Base-by-base conservation (phyloP, 345 rosid species). In the Rhodamnia argentea region DNA sequence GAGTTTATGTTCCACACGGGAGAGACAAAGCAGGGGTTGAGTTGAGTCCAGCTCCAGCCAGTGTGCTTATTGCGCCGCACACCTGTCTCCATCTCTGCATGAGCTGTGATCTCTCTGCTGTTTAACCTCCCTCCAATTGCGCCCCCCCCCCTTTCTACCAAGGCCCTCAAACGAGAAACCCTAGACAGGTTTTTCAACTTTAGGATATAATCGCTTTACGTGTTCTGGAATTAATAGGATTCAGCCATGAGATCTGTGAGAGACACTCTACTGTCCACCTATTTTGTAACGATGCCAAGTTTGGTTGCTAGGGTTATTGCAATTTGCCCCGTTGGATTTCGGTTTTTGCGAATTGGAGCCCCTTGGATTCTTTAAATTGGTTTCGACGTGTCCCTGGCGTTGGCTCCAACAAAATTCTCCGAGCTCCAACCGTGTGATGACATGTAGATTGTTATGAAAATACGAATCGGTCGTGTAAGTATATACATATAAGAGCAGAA, bases 61-160 rank as follows among this genome's bases (percentile, higher is more conserved):
- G 52, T 51, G 52, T 18, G 47, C 24, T 9, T 22, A 37, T 70
- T 2, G 47, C 13, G 44, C 78, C 24, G 9, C 15, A 27, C 59
- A 83, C 24, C 84, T 83, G 84, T 83, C 60, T 83, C 84, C 84
- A 83, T 52, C 59, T 27, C 15, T 83, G 37, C 44, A 29, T 83
- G 55, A 52, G 84, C 84, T 83, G 84, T 83, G 47, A 37, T 37
- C 81, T 37, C 81, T 37, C 47, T 18, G 81, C 47, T 10, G 24
- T 18, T 37, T 9, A 37, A 18, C 40, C 56, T 50, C 83, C 83
- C 83, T 52, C 37, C 83, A 13, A 82, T 82, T 10, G 47, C 81
- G 78, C 76, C 1, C 20, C 76, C 32, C 9, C n/a, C 40, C 40
- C 40, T 37, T 3, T 37, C 40, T 37, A 0, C 37, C 15, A 60